Conservation (phyloP, 306 rosid species). For the Quillaja saponaria region DNA sequence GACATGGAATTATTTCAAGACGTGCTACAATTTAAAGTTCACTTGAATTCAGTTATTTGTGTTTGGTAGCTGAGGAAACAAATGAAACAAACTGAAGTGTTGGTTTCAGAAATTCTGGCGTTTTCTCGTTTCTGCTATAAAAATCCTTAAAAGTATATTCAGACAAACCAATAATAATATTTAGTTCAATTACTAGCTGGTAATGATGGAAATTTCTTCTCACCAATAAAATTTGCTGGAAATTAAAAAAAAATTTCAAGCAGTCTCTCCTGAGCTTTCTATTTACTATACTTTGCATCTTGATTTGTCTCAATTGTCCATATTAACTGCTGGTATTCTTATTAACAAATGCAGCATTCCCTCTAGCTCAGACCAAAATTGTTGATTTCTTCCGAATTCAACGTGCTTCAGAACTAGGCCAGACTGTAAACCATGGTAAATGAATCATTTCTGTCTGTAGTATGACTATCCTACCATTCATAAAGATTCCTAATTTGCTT, state of each 20-base stretch:
- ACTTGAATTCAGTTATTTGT: background rate
- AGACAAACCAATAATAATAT: background rate
- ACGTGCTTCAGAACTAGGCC: constrained; percentile 32
- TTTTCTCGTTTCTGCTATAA: background rate
- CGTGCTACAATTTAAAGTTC: background rate
- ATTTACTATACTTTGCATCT: background rate
- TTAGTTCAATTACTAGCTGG: background rate
- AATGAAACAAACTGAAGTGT: background rate
- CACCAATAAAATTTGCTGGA: background rate
- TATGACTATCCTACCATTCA: no score
- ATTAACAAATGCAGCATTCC: constrained; percentile 61
- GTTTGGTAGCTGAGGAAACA: background rate
- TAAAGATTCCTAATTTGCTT: background rate
- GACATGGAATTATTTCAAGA: background rate
- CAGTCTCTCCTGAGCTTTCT: background rate
- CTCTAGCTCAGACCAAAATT: constrained; percentile 84
- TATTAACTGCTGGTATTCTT: background rate
- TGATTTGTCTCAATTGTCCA: background rate
- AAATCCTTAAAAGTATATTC: background rate
- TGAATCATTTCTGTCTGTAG: background rate
- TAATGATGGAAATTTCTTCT: background rate
- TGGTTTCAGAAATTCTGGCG: background rate
- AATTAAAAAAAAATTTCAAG: background rate
- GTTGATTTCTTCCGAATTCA: constrained; percentile 76
- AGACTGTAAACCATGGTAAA: constrained; percentile 49